Conservation (phyloP, 1,284 basidiomycete genomes). For the Trichosporon sp. region DNA sequence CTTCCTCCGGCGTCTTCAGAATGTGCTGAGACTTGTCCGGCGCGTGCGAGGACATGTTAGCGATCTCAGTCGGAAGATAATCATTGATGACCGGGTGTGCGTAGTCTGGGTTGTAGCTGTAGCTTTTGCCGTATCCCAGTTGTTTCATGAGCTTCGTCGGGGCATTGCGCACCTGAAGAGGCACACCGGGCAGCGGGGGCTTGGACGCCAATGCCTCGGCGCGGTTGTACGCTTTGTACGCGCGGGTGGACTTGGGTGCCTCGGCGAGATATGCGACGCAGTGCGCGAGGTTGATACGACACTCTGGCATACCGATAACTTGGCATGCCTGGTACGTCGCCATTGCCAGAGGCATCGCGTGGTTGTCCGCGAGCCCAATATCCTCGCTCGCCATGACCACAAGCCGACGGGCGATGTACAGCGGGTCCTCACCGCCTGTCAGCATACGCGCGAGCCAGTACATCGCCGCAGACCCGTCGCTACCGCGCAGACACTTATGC, state of each 20-base stretch:
- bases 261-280: slow-evolving; percentile 79
- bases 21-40: slow-evolving; percentile 38
- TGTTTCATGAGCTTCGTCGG: slow-evolving; percentile 81
- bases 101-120: slow-evolving; percentile 76
- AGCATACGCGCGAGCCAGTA: slow-evolving; percentile 89
- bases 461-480: slow-evolving; percentile 75
- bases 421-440: slow-evolving; percentile 80
- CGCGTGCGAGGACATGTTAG: slow-evolving; percentile 46
- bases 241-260: slow-evolving; percentile 76
- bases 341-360: slow-evolving; percentile 73
- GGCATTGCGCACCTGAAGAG: slow-evolving; percentile 80
- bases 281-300: slow-evolving; percentile 61
- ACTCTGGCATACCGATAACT: slow-evolving; percentile 79
- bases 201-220: slow-evolving; percentile 67
- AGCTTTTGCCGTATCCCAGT: slow-evolving; percentile 72
- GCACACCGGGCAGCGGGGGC: slow-evolving; percentile 60
- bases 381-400: slow-evolving; percentile 85
- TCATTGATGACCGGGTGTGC: slow-evolving; percentile 74
- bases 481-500: slow-evolving; percentile 83
- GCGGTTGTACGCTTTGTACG: slow-evolving; percentile 74
- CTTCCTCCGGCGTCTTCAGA: slow-evolving; percentile 64
- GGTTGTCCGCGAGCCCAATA: slow-evolving; percentile 74
- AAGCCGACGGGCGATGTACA: slow-evolving; percentile 79
- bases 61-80: slow-evolving; percentile 58
- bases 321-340: slow-evolving; percentile 76